Base-by-base conservation (phyloP, 768 basidiomycete species). In the Russula ochroleuca region DNA sequence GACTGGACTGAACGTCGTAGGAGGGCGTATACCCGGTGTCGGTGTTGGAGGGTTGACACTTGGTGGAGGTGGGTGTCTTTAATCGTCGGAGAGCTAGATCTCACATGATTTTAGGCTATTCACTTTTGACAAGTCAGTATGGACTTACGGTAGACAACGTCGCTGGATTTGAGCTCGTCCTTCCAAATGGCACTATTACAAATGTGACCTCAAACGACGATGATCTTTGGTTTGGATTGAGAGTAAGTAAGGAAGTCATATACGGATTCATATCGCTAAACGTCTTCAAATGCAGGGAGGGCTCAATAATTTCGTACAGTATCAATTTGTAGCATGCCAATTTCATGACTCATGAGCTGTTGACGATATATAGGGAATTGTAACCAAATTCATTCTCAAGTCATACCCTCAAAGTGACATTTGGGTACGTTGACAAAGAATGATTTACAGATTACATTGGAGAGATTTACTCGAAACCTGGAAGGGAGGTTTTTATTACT, bases 351-450 rank as follows among this genome's bases (percentile, higher is more conserved):
- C 2, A 2, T 33, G 28, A 28, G 28, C 5, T 28, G 28, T 28
- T 28, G 28, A 28, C 31, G 10, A 45, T 33, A 19, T 28, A 41
- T 17, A 63, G 57, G 62, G 62, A 21, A 52, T 63, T 23, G 62
- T 59, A 15, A 63, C 62, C 1, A 63, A 41, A 17, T 59, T 59
- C 41, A 50, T 50, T 6, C 13, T 59, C n/a, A 78, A 78, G 64
- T 38, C 37, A 6, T 17, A 54, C 8, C 37, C 53, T 37, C 53
- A 54, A 40, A 17, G 14, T 1, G n/a, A 75, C 79, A 0, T 78
- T 75, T 69, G 59, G 51, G 59, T 61, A 5, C 35, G 41, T 35
- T 7, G 28, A 17, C 17, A 11, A 47, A 5, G 28, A 21, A 47
- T 47, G 45, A 1, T 48, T n/a, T 11, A 11, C 19, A 17, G 4